A percentile compares a stretch with the other conserved stretches of the same genome.
Evolutionary conservation across 345 rosid species (phyloP).

Genomic region (Tarenaya hassleriana): DNA sequence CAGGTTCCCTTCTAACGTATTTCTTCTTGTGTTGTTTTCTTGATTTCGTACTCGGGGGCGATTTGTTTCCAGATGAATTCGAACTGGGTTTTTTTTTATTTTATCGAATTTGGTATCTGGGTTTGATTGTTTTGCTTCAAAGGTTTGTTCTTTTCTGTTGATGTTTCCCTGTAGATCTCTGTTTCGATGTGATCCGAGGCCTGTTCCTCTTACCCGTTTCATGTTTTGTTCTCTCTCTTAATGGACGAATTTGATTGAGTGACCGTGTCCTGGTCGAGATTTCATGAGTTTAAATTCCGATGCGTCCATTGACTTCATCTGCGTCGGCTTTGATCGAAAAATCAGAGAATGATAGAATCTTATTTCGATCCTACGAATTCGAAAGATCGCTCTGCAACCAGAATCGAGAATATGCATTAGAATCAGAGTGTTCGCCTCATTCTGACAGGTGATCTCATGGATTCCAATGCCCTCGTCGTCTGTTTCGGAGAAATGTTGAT

Average conservation of each 20-base stretch:
- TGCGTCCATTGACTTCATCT: not conserved
- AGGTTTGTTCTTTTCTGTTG: slow-evolving; percentile 24
- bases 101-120: slow-evolving; percentile 15
- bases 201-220: not conserved
- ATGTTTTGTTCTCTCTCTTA: not conserved
- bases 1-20: slow-evolving; percentile 30
- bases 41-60: slow-evolving; percentile 11
- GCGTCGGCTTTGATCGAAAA: too few relatives aligned
- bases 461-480: slow-evolving; percentile 43
- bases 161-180: slow-evolving; percentile 23
- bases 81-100: slow-evolving; percentile 12
- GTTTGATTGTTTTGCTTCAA: slow-evolving; percentile 16
- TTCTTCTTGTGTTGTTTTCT: slow-evolving; percentile 17
- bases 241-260: not conserved
- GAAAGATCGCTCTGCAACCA: not conserved
- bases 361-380: not conserved
- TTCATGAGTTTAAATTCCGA: not conserved
- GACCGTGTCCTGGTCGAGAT: not conserved
- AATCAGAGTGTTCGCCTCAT: not conserved
- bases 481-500: slow-evolving; percentile 97
- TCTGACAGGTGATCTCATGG: slow-evolving; percentile 30
- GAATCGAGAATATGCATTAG: not conserved
- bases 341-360: not conserved
- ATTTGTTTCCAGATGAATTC: slow-evolving; percentile 11
- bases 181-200: slow-evolving; percentile 6